Base-by-base conservation (phyloP, 306 rosid genomes). In the Rubus idaeus region DNA sequence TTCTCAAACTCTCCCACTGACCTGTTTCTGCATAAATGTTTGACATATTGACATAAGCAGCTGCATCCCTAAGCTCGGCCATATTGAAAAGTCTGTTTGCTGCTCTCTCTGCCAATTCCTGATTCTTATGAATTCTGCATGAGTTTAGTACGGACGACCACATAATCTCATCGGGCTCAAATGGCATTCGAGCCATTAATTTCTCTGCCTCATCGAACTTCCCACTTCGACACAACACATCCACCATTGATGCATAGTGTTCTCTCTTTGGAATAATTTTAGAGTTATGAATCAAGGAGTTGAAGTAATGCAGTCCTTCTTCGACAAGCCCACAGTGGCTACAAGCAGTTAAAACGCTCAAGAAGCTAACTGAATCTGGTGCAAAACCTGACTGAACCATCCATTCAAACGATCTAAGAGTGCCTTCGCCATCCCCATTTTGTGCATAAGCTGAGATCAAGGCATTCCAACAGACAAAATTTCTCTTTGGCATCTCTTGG, bases 291-390 rank as follows among this genome's bases (percentile, higher is more conserved):
- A 83, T 88, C 90, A 92, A 92, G 81, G 87, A 83, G 68, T 86
- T 73, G 66, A 95, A 95, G 84, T 84, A 82, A 47, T 73, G 70
- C 16, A 85, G 52, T 40, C 96, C 97, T 87, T 92, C 92, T 45
- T 95, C 92, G 76, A 95, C 92, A 75, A 90, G 87, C 76, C 96
- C 92, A 76, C 96, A 83, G 85, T 90, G 98, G 82, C 98, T 92
- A 84, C 97, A 94, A 70, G 97, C 96, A 26, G 90, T 83, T 66
- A 94, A 67, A 79, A 91, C 13, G 30, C 90, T 80, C 11, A 94
- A 93, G 84, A 94, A 91, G 85, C 95, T 89, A n/a, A 94, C 95
- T 6, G 90, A 86, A 87, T 87, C 86, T 73, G 97, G 97, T 67
- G 83, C 88, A 79, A 84, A 75, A 72, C 98, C 97, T 10, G 95